Conservation (phyloP, 2,329 filamentous ascomycete species). For the Daldinia sp. region DNA sequence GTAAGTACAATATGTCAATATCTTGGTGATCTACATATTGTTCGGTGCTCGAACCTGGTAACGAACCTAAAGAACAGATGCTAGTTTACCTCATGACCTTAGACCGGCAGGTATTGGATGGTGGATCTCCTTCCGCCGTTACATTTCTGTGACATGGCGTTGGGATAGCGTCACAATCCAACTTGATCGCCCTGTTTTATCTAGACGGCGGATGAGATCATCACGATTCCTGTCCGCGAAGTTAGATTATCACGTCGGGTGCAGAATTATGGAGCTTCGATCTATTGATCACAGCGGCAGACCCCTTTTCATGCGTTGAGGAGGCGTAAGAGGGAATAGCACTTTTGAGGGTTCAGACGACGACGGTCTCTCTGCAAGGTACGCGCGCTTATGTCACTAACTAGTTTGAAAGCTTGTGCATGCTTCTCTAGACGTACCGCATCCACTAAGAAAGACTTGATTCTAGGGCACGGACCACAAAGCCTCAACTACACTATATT, state of each 20-base stretch:
- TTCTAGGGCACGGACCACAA: too few relatives aligned
- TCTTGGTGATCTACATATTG: constrained; percentile 29
- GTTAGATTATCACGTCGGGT: constrained; percentile 12
- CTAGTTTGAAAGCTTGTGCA: constrained; percentile 11
- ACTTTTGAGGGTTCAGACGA: constrained; percentile 13
- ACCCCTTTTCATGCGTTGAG: constrained; percentile 12
- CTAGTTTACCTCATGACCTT: constrained; percentile 26
- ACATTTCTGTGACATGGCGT: constrained; percentile 15
- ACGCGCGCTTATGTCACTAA: constrained; percentile 28
- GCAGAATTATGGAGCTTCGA: constrained; percentile 24
- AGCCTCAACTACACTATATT: too few relatives aligned
- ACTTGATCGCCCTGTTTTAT: constrained; percentile 33
- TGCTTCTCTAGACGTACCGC: constrained; percentile 7
- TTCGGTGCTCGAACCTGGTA: constrained; percentile 28
- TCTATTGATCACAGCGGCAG: constrained; percentile 26
- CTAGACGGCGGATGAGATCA: constrained; percentile 36
- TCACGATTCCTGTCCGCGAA: constrained; percentile 17
- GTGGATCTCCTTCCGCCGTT: constrained; percentile 34
- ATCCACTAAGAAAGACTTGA: too few relatives aligned
- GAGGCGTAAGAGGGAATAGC: constrained; percentile 16
- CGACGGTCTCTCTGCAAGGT: constrained; percentile 33
- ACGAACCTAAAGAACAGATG: constrained; percentile 14
- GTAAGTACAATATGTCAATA: constrained; percentile 2
- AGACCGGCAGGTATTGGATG: constrained; percentile 22
- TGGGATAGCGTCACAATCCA: constrained; percentile 35